These are phyloP conservation scores for Allantophomopsis lycopodina DNA, from an alignment of 2,329 filamentous ascomycete species.

Conservation along the genomic window DNA sequence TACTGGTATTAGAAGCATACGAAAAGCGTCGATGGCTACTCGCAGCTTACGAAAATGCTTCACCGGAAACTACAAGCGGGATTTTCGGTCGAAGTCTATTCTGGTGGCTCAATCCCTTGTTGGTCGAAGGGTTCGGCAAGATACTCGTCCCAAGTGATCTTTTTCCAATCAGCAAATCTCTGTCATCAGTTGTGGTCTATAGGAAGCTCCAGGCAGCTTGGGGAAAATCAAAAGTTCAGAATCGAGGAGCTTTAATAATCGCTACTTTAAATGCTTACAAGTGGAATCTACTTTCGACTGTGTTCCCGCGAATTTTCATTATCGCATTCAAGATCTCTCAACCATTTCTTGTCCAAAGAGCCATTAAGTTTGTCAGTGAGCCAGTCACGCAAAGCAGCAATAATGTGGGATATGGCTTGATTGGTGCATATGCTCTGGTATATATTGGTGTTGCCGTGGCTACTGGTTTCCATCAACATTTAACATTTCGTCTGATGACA, in stretches of 20 bases:
- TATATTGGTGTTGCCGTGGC: slow-evolving; percentile 27
- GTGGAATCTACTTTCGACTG: slow-evolving; percentile 16
- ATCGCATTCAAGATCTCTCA: slow-evolving; percentile 29
- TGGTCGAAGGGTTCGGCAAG: slow-evolving; percentile 12
- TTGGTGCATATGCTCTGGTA: slow-evolving; percentile 25
- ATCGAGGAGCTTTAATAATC: not conserved
- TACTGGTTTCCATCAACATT: slow-evolving; percentile 19
- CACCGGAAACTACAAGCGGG: slow-evolving; percentile 19
- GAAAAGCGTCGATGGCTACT: slow-evolving; percentile 17
- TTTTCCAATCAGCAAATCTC: slow-evolving; percentile 15
- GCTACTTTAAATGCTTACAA: slow-evolving; percentile 13
- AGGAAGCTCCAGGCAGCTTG: slow-evolving; percentile 2
- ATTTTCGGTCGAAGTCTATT: slow-evolving; percentile 21
- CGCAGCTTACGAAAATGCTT: slow-evolving; percentile 2
- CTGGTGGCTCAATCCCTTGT: slow-evolving; percentile 22
- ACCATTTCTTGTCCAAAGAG: slow-evolving; percentile 27
- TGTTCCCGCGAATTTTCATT: slow-evolving; percentile 23
- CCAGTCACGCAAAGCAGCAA: slow-evolving; percentile 12
- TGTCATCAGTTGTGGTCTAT: slow-evolving; percentile 10
- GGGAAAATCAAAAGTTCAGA: not conserved
- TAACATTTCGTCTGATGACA: slow-evolving; percentile 21
- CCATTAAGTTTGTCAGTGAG: slow-evolving; percentile 18
- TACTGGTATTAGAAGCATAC: slow-evolving; percentile 25
- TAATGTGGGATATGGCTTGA: slow-evolving; percentile 22
- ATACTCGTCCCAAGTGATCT: slow-evolving; percentile 14